Evolutionary conservation across 352 stramenopile species (phyloP).

Genomic region (Phytophthora colocasiae): DNA sequence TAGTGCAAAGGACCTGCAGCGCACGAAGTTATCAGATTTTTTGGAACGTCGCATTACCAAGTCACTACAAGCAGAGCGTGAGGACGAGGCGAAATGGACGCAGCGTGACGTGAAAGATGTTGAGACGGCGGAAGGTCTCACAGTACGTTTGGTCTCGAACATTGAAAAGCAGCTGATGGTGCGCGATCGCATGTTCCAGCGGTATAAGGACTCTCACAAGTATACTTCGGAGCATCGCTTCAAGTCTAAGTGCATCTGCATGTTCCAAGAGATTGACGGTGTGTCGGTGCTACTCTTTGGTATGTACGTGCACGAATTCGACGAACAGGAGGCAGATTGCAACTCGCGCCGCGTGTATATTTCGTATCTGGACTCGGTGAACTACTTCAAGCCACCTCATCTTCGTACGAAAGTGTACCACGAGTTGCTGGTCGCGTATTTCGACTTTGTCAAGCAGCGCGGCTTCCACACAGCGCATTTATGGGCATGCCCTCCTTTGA

Average conservation of each 20-base stretch:
- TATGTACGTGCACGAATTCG: conserved; percentile 99
- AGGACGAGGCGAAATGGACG: conserved; percentile 88
- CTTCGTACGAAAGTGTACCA: conserved; percentile 99
- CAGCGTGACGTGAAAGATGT: conserved; percentile 89
- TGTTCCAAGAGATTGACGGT: conserved; percentile 99
- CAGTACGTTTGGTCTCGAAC: conserved; percentile 95
- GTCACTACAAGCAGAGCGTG: conserved; percentile 88
- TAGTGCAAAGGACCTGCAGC: conserved; percentile 95
- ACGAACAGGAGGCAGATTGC: conserved; percentile 95
- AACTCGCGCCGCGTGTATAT: conserved; percentile 98
- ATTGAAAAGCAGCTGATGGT: conserved; percentile 97
- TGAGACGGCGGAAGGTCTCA: conserved; percentile 91
- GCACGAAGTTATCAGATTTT: conserved; percentile 95
- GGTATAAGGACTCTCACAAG: conserved; percentile 93
- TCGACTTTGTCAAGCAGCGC: conserved; percentile 97
- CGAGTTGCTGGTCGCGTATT: conserved; percentile 98
- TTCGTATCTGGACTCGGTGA: conserved; percentile 99
- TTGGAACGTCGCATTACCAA: conserved; percentile 93
- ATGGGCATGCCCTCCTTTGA: conserved; percentile 99
- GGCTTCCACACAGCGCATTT: conserved; percentile 99
- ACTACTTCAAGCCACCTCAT: conserved; percentile 97
- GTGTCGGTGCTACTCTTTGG: conserved; percentile 99
- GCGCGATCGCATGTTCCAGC: conserved; percentile 94
- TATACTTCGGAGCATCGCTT: conserved; percentile 91
- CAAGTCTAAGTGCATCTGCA: conserved; percentile 98